phyloP scores from a whole-genome alignment of 257 asterid species.

The Orobanche coerulescens region DNA sequence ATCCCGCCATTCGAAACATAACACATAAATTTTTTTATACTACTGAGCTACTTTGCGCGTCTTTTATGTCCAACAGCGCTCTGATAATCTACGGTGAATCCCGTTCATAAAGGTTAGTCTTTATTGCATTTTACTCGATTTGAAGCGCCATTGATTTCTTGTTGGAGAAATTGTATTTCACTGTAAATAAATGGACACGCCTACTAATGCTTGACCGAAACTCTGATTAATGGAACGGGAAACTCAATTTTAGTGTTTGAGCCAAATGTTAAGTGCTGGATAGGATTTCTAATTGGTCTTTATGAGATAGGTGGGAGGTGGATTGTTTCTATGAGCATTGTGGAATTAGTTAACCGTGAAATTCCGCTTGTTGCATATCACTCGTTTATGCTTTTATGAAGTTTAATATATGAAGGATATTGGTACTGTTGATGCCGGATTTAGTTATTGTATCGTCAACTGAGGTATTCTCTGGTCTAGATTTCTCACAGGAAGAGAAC shows the following conservation, averaged over 20 bases:
- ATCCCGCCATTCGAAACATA: too few species aligned
- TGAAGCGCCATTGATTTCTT: neutral
- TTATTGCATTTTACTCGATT: neutral
- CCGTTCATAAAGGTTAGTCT: constrained; percentile 2
- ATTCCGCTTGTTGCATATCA: neutral
- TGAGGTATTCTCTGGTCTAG: neutral
- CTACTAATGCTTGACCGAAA: constrained; percentile 1
- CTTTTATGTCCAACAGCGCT: constrained; percentile 7
- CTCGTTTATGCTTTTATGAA: neutral
- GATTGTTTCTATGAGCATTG: neutral
- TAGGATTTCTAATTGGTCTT: too few species aligned
- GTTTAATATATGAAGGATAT: neutral
- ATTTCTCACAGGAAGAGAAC: neutral
- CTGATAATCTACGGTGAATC: constrained; percentile 10
- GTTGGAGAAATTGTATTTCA: neutral
- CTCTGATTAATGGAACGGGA: neutral
- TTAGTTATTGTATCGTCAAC: neutral
- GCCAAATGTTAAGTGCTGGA: neutral
- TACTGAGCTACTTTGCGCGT: too few species aligned
- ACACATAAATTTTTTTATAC: too few species aligned
- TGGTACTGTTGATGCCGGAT: neutral
- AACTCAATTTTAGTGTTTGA: neutral
- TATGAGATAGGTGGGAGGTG: neutral
- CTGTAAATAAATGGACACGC: neutral
- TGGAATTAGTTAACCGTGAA: neutral